These are phyloP conservation scores for Otatea glauca DNA, from an alignment of 176 grass and related monocot genomes.

Conservation along the genomic window DNA sequence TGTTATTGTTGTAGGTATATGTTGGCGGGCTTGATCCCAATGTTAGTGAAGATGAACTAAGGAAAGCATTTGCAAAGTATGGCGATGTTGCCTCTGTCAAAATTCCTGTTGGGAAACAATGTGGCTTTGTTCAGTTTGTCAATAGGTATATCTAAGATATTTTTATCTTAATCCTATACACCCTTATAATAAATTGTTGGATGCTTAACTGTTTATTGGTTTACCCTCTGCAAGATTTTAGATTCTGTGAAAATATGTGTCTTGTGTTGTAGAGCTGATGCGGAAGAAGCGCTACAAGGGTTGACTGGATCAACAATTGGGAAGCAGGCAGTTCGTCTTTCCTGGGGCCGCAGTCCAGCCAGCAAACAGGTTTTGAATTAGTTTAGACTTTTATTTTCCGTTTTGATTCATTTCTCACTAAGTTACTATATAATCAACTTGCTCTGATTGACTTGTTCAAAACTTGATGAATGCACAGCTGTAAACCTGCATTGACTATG, in stretches of 20 bases:
- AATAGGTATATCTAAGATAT: constrained; percentile 61
- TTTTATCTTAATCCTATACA: constrained; percentile 11
- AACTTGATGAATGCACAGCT: not conserved
- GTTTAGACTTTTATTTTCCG: constrained; percentile 8
- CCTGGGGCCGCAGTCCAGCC: constrained; percentile 90
- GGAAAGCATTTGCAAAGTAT: constrained; percentile 83
- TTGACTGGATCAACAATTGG: constrained; percentile 81
- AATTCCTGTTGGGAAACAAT: constrained; percentile 93
- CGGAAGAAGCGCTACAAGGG: constrained; percentile 93
- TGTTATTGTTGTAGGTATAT: constrained; percentile 71
- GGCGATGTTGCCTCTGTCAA: constrained; percentile 92
- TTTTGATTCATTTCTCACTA: constrained; percentile 22
- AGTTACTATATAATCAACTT: not conserved
- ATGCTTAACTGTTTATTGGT: constrained; percentile 12
- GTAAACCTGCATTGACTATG: not conserved
- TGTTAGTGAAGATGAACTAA: constrained; percentile 80
- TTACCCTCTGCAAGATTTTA: constrained; percentile 18
- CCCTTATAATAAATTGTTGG: not conserved
- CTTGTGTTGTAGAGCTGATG: constrained; percentile 70
- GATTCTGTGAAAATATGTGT: constrained; percentile 1
- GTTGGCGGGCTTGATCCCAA: constrained; percentile 87
- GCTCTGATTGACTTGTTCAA: not conserved
- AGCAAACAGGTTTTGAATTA: constrained; percentile 73
- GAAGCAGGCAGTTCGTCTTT: constrained; percentile 87
- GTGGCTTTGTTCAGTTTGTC: constrained; percentile 93